Percentiles rank a stretch among this genome's conserved stretches.
Conservation (phyloP, 306 rosid genomes). For the Amphicarpaea edgeworthii region DNA sequence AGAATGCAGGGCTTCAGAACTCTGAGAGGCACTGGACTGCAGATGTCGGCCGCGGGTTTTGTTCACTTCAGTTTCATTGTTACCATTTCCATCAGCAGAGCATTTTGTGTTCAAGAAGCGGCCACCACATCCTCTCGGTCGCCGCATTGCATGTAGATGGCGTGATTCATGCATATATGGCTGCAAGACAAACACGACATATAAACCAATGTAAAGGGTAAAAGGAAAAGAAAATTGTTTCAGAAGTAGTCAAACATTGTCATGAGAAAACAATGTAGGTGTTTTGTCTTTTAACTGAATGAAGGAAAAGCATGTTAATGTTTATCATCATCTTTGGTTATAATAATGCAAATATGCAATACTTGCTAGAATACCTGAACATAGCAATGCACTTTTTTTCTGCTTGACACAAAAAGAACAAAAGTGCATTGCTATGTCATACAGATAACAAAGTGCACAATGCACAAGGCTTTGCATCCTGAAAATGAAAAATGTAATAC, state of each 20-base stretch:
- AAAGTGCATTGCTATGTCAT: background rate
- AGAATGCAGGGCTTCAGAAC: constrained; percentile 68
- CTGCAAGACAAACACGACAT: constrained; percentile 52
- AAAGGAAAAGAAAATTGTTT: background rate
- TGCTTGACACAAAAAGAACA: background rate
- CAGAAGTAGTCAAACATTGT: constrained; percentile 7
- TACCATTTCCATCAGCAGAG: constrained; percentile 45
- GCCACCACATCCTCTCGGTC: constrained; percentile 87
- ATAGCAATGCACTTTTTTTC: background rate
- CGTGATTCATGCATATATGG: constrained; percentile 92
- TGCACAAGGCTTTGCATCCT: background rate
- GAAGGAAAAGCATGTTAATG: constrained; percentile 12
- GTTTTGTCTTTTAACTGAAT: constrained; percentile 7
- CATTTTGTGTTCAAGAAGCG: constrained; percentile 76
- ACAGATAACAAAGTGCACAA: background rate
- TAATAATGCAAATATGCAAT: constrained; percentile 1
- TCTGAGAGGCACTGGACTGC: constrained; percentile 56
- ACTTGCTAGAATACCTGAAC: background rate
- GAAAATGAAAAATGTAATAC: constrained; percentile 4
- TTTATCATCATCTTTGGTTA: constrained; percentile 1
- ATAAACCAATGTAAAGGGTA: background rate
- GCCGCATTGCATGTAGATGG: constrained; percentile 83
- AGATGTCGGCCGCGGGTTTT: constrained; percentile 34
- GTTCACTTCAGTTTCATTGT: constrained; percentile 39
- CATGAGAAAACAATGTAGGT: background rate